A percentile compares a stretch with the other conserved stretches of the same genome.
Evolutionary conservation across 768 basidiomycete genomes (phyloP).

Genomic region (Leccinum variicolor): DNA sequence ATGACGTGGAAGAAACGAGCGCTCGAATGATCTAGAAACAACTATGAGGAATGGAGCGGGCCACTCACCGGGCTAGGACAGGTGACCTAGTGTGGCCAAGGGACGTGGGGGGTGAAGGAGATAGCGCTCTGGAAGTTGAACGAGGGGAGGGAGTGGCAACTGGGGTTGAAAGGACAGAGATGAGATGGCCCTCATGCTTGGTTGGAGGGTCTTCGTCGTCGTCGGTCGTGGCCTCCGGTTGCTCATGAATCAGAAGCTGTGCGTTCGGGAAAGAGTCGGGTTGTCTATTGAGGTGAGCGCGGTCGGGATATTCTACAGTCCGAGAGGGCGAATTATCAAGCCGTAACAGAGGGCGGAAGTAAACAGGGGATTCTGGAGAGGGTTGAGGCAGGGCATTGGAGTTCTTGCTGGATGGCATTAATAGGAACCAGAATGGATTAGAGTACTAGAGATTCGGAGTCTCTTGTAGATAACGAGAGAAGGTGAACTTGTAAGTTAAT

Average conservation of each 20-base stretch:
- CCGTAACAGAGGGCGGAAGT: constrained; percentile 31
- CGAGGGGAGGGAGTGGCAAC: constrained; percentile 13
- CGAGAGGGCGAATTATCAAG: constrained; percentile 29
- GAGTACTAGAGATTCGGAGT: constrained; percentile 10
- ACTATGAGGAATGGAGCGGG: not conserved
- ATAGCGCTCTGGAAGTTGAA: constrained; percentile 8
- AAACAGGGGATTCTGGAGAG: constrained; percentile 15
- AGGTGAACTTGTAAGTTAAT: constrained; percentile 32
- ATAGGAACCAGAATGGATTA: constrained; percentile 18
- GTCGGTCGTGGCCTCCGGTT: constrained; percentile 8
- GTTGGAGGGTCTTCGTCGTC: constrained; percentile 23
- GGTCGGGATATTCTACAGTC: constrained; percentile 9
- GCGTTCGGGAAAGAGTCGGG: constrained; percentile 5
- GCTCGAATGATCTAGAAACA: constrained; percentile 5
- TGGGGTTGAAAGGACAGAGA: constrained; percentile 13
- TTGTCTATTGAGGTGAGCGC: constrained; percentile 7
- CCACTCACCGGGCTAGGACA: constrained; percentile 29
- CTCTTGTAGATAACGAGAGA: constrained; percentile 19
- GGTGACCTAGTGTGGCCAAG: constrained; percentile 31
- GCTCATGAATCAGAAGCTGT: constrained; percentile 10
- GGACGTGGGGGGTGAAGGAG: constrained; percentile 9
- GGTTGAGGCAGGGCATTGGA: constrained; percentile 23
- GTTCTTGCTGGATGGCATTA: constrained; percentile 30
- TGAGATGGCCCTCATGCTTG: constrained; percentile 27
- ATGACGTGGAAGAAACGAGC: constrained; percentile 8